phyloP scores from a whole-genome alignment of 208 protist species.

The Leishmania mexicana region DNA sequence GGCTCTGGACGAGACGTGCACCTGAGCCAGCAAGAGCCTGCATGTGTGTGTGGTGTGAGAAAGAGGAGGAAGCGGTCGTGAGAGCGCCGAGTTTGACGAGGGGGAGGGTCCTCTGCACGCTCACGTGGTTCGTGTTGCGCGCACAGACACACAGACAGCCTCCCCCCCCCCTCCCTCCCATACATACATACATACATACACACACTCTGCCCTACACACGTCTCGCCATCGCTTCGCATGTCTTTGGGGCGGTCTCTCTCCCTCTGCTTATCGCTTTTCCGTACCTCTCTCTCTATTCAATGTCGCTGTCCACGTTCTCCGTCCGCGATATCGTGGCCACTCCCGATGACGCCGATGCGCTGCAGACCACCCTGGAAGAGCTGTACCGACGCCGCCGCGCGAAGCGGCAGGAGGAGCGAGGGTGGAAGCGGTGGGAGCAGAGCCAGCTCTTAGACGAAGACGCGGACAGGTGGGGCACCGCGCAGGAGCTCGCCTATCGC shows the following conservation, averaged over 20 bases:
- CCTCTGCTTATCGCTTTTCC: not conserved
- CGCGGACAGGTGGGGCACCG: not conserved
- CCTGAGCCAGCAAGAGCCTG: no score
- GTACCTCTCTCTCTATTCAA: not conserved
- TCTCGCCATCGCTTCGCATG: not conserved
- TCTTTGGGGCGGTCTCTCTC: not conserved
- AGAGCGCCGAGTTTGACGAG: no score
- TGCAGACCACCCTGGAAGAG: constrained; percentile 22
- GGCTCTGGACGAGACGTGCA: no score
- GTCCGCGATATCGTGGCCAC: constrained; percentile 28
- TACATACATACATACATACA: not conserved
- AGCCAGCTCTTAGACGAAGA: constrained; percentile 1
- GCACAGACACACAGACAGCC: no score
- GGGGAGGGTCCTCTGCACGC: no score
- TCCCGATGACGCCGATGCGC: constrained; percentile 21
- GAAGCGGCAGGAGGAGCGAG: constrained; percentile 10
- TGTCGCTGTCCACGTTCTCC: constrained; percentile 12
- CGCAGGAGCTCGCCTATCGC: constrained; percentile 28
- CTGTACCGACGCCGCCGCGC: constrained; percentile 21
- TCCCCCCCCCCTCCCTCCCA: not conserved
- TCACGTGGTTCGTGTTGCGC: no score
- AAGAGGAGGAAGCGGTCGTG: not conserved
- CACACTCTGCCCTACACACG: not conserved
- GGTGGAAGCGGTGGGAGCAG: constrained; percentile 10
- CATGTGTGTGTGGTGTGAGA: not conserved